Conservation (phyloP, 208 protist species). For the Angomonas desouzai region DNA sequence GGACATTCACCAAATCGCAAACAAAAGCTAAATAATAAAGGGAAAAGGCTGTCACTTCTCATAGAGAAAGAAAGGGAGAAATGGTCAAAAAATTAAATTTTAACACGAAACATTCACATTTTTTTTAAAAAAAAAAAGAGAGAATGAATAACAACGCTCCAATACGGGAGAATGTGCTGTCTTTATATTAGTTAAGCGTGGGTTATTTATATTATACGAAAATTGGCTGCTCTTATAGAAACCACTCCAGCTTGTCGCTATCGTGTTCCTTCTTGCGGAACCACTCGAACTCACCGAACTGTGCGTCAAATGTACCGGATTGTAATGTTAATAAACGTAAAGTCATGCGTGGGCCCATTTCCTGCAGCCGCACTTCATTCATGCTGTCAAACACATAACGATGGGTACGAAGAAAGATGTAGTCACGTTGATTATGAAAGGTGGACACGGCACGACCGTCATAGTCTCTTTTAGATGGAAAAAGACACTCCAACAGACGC, state of each 20-base stretch:
- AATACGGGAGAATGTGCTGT: too few relatives aligned
- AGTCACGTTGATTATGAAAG: constrained; percentile 94
- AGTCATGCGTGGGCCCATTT: constrained; percentile 92
- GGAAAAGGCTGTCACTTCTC: neutral
- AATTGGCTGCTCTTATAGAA: constrained; percentile 40
- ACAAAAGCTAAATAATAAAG: neutral
- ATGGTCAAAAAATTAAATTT: constrained; percentile 4
- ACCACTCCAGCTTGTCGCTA: constrained; percentile 87
- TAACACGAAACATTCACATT: too few relatives aligned
- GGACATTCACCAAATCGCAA: neutral
- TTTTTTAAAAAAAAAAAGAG: too few relatives aligned
- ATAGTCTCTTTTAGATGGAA: constrained; percentile 87
- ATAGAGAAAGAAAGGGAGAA: constrained; percentile 11
- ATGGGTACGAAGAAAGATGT: constrained; percentile 92
- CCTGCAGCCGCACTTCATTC: constrained; percentile 86
- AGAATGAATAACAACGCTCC: too few relatives aligned
- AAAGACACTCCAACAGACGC: constrained; percentile 85
- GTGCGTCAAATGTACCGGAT: constrained; percentile 88
- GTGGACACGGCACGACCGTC: constrained; percentile 87
- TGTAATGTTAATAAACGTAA: constrained; percentile 87
- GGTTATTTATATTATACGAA: constrained; percentile 13
- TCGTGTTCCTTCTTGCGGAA: constrained; percentile 92
- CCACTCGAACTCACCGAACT: constrained; percentile 94
- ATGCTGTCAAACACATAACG: constrained; percentile 91
- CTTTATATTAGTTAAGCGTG: too few relatives aligned